phyloP scores from a whole-genome alignment of 1,284 basidiomycete genomes.

The Cryptococcus jaspeensis region DNA sequence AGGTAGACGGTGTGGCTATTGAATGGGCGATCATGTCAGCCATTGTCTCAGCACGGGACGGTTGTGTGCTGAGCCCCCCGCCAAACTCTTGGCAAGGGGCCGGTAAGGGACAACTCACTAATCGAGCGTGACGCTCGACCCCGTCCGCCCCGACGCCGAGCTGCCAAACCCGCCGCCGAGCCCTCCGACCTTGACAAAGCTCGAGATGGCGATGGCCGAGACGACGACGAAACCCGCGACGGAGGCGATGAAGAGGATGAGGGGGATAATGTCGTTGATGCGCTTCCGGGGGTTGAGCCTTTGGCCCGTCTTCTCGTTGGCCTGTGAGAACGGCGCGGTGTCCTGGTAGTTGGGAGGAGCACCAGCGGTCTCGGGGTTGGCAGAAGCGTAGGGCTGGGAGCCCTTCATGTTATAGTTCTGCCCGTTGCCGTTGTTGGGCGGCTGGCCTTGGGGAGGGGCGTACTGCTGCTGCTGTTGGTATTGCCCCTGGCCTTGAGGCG shows the following conservation, averaged over 20 bases:
- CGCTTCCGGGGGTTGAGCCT: slow-evolving; percentile 67
- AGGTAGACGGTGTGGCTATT: slow-evolving; percentile 62
- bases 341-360: slow-evolving; percentile 29
- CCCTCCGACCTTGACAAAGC: slow-evolving; percentile 65
- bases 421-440: slow-evolving; percentile 13
- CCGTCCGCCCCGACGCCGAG: slow-evolving; percentile 31
- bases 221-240: slow-evolving; percentile 67
- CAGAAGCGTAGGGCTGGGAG: slow-evolving; percentile 45
- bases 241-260: slow-evolving; percentile 68
- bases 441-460: slow-evolving; percentile 6
- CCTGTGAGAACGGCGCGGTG: slow-evolving; percentile 57
- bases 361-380: slow-evolving; percentile 8
- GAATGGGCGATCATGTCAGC: slow-evolving; percentile 1
- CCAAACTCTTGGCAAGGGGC: not conserved
- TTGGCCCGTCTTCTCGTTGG: slow-evolving; percentile 56
- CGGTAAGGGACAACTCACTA: slow-evolving; percentile 26
- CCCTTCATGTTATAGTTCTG: slow-evolving; percentile 34
- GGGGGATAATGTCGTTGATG: slow-evolving; percentile 69
- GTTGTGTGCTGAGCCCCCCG: not conserved
- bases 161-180: slow-evolving; percentile 51
- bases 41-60: not conserved
- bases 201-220: slow-evolving; percentile 63
- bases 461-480: slow-evolving; percentile 15
- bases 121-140: slow-evolving; percentile 28
- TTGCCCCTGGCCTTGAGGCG: slow-evolving; percentile 10